Evolutionary conservation across 139 green algal species (phyloP), one percentile per base, ranked within the genome.

Genomic region (Volvox africanus): DNA sequence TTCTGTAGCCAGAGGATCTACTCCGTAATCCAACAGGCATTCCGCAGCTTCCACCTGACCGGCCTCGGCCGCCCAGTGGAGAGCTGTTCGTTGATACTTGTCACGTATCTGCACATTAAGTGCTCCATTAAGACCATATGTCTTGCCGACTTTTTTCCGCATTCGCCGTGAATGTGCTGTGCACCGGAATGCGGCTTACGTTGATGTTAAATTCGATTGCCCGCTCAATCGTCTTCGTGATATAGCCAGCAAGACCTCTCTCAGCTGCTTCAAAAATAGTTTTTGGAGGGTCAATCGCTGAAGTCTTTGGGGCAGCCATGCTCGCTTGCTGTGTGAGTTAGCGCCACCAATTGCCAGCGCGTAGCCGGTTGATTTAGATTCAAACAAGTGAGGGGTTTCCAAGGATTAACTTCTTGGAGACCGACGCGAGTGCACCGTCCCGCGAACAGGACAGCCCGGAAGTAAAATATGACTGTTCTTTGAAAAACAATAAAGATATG

Each of bases 1-100:
- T n/a, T 96, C 94, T 0, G 69, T 68, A 5, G 92, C 79, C 19
- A 69, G 55, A 0, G 84, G 28, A 61, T 94, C 87, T 16, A 89
- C 83, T 33, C 92, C 92, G 85, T 93, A 96, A 76, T 96, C 94
- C 35, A 96, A 35, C 44, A 96, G 77, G 37, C 92, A 93, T 62
- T 94, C 88, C 0, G 90, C 92, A 36, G 92, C 86, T 20, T 94
- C 92, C 22, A 94, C 44, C 17, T 93, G 88, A 20, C 91, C 92
- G 26, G 81, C 75, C 69, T 96, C 94, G 17, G 94, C 91, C 16
- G 92, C 93, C 91, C 93, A 95, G 82, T 95, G 93, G 11, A 95
- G 77, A 5, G 92, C 93, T 6, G 92, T 96, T 19, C 94, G 94
- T 26, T 90, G 77, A 20, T 91, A 84, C 44, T 82, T 92, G 88